phyloP scores from a whole-genome alignment of 176 grass and related monocot species.

The Triticum timopheevii region DNA sequence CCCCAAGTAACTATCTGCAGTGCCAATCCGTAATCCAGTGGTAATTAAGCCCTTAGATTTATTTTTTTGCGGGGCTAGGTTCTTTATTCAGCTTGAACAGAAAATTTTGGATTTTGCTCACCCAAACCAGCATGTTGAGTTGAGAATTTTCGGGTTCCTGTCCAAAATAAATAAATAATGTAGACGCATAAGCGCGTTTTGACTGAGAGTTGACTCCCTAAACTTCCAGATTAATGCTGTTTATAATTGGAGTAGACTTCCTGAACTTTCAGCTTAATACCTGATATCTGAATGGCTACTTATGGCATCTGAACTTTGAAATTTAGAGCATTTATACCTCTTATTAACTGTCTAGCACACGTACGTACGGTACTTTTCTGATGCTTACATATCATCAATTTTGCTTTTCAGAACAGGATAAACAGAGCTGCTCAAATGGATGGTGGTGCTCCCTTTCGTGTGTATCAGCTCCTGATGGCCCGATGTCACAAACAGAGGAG shows the following conservation, averaged over 20 bases:
- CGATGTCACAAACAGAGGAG: constrained; percentile 87
- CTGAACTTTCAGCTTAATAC: not conserved
- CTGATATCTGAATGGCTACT: not conserved
- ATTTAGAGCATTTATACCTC: not conserved
- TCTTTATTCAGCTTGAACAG: not conserved
- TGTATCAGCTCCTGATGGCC: constrained; percentile 74
- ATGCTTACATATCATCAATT: not conserved
- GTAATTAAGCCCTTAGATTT: not conserved
- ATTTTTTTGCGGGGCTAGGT: not conserved
- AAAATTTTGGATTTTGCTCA: not conserved
- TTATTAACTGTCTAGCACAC: not conserved
- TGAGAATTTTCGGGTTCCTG: not conserved
- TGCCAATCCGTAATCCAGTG: not conserved
- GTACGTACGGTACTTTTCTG: not conserved
- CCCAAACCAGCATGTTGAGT: not conserved
- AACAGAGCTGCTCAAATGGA: constrained; percentile 89
- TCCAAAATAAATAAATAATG: not conserved
- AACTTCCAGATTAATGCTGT: not conserved
- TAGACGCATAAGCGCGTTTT: not conserved
- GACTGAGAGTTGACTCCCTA: not conserved
- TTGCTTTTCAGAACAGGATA: not conserved
- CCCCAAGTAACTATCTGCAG: not conserved
- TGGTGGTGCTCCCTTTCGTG: constrained; percentile 76
- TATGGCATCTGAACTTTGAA: not conserved
- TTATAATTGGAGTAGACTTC: not conserved